Evolutionary conservation across 2,329 filamentous ascomycete genomes (phyloP).

Genomic region (Penicillium sp.): DNA sequence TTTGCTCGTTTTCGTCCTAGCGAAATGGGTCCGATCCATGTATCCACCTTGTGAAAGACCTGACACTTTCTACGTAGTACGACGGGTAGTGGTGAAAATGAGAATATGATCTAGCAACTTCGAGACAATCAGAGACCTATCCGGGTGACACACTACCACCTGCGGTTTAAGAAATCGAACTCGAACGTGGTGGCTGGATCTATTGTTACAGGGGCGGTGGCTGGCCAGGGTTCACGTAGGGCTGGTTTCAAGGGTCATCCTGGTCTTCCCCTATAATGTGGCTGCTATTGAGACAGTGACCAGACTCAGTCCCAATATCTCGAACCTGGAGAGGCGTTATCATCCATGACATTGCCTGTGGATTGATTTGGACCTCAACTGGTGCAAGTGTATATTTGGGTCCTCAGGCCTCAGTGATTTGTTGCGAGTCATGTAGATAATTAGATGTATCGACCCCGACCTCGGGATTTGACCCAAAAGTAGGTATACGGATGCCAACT

Average conservation of each 20-base stretch:
- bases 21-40: neutral
- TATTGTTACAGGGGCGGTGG: neutral
- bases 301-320: neutral
- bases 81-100: neutral
- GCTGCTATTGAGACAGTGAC: neutral
- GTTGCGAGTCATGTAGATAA: neutral
- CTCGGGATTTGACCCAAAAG: neutral
- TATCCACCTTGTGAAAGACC: neutral
- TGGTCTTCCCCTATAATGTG: neutral
- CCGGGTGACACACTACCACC: neutral
- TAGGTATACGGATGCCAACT: neutral
- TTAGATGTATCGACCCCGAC: neutral
- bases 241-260: neutral
- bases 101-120: neutral
- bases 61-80: neutral
- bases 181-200: neutral
- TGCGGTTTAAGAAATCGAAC: neutral
- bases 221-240: neutral
- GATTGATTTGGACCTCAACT: neutral
- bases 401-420: neutral
- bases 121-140: neutral
- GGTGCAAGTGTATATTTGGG: neutral
- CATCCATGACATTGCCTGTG: neutral
- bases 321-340: neutral
- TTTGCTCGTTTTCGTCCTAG: neutral